These are phyloP conservation scores for Malania oleifera DNA, from an alignment of 164 flowering plant genomes.

Conservation along the genomic window DNA sequence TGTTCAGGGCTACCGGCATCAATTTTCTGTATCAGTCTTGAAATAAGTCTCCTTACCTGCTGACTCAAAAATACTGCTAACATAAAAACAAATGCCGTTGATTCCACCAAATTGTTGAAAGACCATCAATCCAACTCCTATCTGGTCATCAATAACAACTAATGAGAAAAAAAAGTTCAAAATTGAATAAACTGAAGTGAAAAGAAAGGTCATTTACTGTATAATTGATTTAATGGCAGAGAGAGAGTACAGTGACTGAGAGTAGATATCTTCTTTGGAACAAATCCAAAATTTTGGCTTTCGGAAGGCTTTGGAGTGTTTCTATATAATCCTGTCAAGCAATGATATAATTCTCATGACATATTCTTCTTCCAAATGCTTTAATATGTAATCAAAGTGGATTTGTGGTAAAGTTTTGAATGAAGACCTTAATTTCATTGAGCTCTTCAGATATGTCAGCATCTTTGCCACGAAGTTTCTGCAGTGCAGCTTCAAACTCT, in stretches of 20 bases:
- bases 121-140: conserved; percentile 81
- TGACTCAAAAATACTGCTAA: conserved; percentile 57
- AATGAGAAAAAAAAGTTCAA: not conserved
- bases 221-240: not conserved
- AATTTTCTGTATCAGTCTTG: too few species aligned
- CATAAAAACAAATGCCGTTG: conserved; percentile 68
- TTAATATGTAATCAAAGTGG: too few species aligned
- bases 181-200: not conserved
- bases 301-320: conserved; percentile 60
- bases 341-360: conserved; percentile 10
- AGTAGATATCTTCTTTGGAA: conserved; percentile 62
- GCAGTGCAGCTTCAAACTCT: conserved; percentile 61
- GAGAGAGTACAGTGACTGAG: conserved; percentile 53
- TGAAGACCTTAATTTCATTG: conserved; percentile 53
- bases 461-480: conserved; percentile 67
- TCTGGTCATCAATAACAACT: conserved; percentile 30
- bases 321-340: conserved; percentile 64
- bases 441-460: conserved; percentile 70
- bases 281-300: conserved; percentile 64
- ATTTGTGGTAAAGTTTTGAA: not conserved
- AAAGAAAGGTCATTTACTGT: too few species aligned
- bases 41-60: conserved; percentile 44
- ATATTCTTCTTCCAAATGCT: not conserved
- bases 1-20: too few species aligned
- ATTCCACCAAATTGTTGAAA: conserved; percentile 85